Base-by-base conservation (phyloP, 2,329 filamentous ascomycete species). In the Xylariaceae sp. region DNA sequence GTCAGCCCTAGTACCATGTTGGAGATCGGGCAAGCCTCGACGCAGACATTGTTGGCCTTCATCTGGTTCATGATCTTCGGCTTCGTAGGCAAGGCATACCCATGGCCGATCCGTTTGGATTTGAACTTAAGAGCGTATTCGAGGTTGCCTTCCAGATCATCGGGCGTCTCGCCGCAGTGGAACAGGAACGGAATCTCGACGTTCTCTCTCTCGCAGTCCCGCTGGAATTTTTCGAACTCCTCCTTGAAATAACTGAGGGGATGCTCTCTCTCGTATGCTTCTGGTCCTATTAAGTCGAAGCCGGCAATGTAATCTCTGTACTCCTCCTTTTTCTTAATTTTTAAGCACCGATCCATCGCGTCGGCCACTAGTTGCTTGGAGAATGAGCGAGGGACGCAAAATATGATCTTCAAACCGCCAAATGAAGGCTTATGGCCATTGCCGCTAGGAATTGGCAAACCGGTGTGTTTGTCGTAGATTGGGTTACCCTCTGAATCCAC, bases 21-120 rank as follows among this genome's bases (percentile, higher is more conserved):
- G 0, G 88, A 91, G 48, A 91, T 90, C 0, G 89, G 89, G 63
- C 89, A 91, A 1, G 89, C 75, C 74, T 92, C 89, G n/a, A 92
- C 77, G 62, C 88, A 90, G 32, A 91, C 82, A 9, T 79, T 77
- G n/a, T 77, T 76, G 55, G 78, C 73, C 70, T 83, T 86, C 81
- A 90, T 89, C 48, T 81, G 74, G 60, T 86, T 75, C 72, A 90
- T 83, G n/a, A 91, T 74, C 40, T 82, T 74, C 0, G 85, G 85
- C 67, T 91, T 89, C 54, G 85, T 82, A 14, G 87, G 77, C 3
- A 91, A 74, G 0, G 89, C 84, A 63, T 88, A 91, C 1, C 89
- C 89, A 65, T 92, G 89, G 0, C 89, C 89, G 48, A 92, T 89
- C 14, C 89, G 85, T 72, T 85, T 88, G 1, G 87, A 79, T 14